Percentiles rank a stretch among this genome's conserved stretches.
Conservation (phyloP, 305 asterid genomes). For the Solanum hybrid region DNA sequence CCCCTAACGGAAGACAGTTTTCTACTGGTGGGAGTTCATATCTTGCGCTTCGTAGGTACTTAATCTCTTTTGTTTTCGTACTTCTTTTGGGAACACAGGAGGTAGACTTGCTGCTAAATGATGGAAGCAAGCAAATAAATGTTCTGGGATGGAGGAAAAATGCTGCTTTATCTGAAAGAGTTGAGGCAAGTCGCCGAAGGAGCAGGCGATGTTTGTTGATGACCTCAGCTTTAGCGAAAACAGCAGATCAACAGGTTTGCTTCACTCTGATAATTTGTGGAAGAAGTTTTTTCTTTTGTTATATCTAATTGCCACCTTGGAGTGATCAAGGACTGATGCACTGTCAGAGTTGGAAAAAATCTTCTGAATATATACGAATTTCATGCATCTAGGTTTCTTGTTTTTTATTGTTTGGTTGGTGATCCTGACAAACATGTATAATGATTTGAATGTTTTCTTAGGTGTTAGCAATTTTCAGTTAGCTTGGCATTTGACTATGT, state of each 20-base stretch:
- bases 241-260: conserved; percentile 73
- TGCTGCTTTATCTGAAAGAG: conserved; percentile 71
- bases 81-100: conserved; percentile 47
- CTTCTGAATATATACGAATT: neutral
- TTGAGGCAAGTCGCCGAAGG: conserved; percentile 96
- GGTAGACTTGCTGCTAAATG: conserved; percentile 95
- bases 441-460: neutral
- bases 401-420: neutral
- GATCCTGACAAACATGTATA: neutral
- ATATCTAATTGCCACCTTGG: conserved; percentile 10
- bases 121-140: conserved; percentile 97
- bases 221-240: conserved; percentile 91
- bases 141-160: conserved; percentile 85
- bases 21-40: neutral
- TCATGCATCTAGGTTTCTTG: neutral
- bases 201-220: conserved; percentile 94
- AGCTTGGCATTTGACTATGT: neutral
- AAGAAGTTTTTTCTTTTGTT: conserved; percentile 18
- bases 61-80: neutral
- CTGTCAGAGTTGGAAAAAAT: neutral
- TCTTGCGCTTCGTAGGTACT: neutral
- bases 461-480: neutral
- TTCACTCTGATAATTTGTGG: conserved; percentile 17
- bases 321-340: neutral
- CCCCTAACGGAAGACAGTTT: conserved; percentile 4